These are phyloP conservation scores for Fomitopsis betulina DNA, from an alignment of 1,284 basidiomycete species.

Conservation along the genomic window DNA sequence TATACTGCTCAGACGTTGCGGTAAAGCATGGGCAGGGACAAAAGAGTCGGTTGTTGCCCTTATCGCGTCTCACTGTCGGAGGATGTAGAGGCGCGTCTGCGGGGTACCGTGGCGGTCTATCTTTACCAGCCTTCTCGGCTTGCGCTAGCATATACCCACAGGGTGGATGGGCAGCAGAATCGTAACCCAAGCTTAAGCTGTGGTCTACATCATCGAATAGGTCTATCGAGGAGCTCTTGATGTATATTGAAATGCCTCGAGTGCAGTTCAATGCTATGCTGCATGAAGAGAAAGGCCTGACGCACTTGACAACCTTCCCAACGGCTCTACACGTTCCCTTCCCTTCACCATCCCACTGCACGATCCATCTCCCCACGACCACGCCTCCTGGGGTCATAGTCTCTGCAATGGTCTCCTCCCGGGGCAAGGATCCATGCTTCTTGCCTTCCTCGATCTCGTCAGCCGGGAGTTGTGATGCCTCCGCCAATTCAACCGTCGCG, in stretches of 20 bases:
- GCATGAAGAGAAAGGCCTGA: conserved; percentile 1
- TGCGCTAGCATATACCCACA: not conserved
- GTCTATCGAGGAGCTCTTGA: not conserved
- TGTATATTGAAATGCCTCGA: conserved; percentile 2
- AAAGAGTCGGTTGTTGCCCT: no score
- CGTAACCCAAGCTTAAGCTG: not conserved
- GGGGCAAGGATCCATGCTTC: conserved; percentile 32
- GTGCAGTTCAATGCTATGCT: not conserved
- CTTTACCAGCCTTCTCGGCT: conserved; percentile 7
- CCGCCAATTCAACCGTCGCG: conserved; percentile 77
- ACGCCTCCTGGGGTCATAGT: conserved; percentile 60
- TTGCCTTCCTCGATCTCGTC: conserved; percentile 34
- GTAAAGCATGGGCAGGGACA: no score
- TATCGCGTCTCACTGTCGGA: no score
- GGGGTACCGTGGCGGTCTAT: no score
- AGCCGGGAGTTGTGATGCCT: conserved; percentile 43
- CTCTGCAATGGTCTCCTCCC: conserved; percentile 76
- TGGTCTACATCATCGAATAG: not conserved
- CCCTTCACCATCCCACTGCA: conserved; percentile 64
- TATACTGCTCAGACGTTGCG: no score
- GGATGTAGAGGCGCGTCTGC: no score
- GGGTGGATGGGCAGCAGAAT: not conserved
- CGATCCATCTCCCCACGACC: conserved; percentile 73
- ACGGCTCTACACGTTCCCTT: conserved; percentile 54
- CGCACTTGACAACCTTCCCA: conserved; percentile 62